Conservation (phyloP, 441 rosid species). For the Populus hybrid region DNA sequence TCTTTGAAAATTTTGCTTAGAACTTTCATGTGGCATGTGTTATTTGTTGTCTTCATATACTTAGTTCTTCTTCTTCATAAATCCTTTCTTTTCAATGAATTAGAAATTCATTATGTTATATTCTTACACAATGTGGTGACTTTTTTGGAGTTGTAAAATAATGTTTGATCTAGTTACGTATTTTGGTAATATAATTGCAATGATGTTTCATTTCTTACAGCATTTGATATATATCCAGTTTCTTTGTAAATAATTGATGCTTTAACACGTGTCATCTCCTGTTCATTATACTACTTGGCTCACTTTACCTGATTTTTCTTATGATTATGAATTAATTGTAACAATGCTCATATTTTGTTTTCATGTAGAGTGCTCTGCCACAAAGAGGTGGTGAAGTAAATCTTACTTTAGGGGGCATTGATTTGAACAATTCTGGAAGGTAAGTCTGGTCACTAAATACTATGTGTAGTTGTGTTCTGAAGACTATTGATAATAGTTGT, state of each 20-base stretch:
- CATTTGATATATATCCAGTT: background rate
- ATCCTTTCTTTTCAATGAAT: too few relatives aligned
- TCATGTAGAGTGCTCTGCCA: slow-evolving; percentile 75
- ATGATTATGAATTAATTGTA: slow-evolving; percentile 2
- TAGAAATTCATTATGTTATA: too few relatives aligned
- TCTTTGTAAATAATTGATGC: background rate
- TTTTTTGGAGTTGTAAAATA: background rate
- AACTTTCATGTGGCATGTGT: background rate
- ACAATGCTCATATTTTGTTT: slow-evolving; percentile 15
- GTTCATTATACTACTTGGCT: background rate
- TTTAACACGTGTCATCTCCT: background rate
- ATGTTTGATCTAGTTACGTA: too few relatives aligned
- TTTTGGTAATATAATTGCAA: too few relatives aligned
- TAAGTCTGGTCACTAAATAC: slow-evolving; percentile 25
- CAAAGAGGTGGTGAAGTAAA: slow-evolving; percentile 96
- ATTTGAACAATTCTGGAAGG: slow-evolving; percentile 99
- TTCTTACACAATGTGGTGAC: background rate
- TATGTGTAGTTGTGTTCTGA: slow-evolving; percentile 15
- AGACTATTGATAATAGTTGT: slow-evolving; percentile 23
- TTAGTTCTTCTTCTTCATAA: too few relatives aligned
- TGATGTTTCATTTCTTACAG: background rate
- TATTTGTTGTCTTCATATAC: background rate
- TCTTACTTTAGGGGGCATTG: slow-evolving; percentile 94
- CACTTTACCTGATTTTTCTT: background rate
- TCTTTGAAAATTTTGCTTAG: background rate